Conservation (phyloP, 2,329 filamentous ascomycete species). For the Phoma sp. region DNA sequence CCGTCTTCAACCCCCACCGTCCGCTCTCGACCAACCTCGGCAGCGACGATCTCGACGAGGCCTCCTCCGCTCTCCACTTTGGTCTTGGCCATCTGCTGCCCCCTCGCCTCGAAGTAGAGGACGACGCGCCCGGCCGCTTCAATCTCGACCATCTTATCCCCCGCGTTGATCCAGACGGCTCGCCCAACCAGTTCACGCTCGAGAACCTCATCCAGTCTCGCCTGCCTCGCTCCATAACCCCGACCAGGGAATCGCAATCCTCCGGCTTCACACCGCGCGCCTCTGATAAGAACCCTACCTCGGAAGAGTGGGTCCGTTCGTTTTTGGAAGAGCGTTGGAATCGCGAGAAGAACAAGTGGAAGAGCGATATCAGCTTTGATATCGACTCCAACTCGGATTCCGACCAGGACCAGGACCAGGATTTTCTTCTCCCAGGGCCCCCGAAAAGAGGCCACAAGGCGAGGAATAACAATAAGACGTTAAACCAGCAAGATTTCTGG, state of each 20-base stretch:
- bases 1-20: conserved; percentile 35
- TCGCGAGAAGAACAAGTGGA: conserved; percentile 78
- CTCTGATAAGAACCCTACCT: conserved; percentile 54
- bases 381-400: conserved; percentile 66
- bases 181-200: conserved; percentile 46
- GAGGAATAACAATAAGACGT: conserved; percentile 54
- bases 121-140: conserved; percentile 44
- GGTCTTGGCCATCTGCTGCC: conserved; percentile 49
- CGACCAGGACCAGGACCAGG: conserved; percentile 16
- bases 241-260: conserved; percentile 28
- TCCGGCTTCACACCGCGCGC: conserved; percentile 36
- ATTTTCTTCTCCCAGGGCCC: conserved; percentile 27
- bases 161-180: conserved; percentile 38
- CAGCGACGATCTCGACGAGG: conserved; percentile 50
- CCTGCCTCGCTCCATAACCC: conserved; percentile 37
- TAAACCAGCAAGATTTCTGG: conserved; percentile 60
- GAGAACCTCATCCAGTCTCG: conserved; percentile 50
- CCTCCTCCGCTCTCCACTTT: conserved; percentile 46
- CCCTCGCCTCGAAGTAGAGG: conserved; percentile 39
- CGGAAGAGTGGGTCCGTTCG: conserved; percentile 86
- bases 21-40: conserved; percentile 38
- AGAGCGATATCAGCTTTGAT: conserved; percentile 74
- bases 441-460: conserved; percentile 50
- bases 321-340: conserved; percentile 75
- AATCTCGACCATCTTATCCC: conserved; percentile 50